phyloP scores from a whole-genome alignment of 371 early-diverging fungal species.

The Mucor sp. region DNA sequence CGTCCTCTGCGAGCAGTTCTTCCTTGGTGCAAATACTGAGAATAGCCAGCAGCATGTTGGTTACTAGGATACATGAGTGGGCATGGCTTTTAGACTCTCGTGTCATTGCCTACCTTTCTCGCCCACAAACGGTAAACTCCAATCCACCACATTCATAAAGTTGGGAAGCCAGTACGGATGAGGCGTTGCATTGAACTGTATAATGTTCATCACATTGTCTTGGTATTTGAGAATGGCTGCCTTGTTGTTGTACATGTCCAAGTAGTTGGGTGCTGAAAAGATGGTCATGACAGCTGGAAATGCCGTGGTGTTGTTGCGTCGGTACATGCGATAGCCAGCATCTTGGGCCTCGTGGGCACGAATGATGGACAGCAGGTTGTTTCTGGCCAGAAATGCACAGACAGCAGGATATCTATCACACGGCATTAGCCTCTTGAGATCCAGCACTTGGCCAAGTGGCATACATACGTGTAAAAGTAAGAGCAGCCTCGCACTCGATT shows the following conservation, averaged over 20 bases:
- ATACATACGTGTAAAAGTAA: slow-evolving; percentile 79
- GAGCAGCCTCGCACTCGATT: slow-evolving; percentile 95
- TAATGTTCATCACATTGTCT: slow-evolving; percentile 96
- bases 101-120: slow-evolving; percentile 79
- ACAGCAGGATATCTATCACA: slow-evolving; percentile 80
- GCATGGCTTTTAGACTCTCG: too few species aligned
- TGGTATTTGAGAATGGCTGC: slow-evolving; percentile 97
- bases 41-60: slow-evolving; percentile 93
- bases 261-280: slow-evolving; percentile 97
- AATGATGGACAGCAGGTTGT: slow-evolving; percentile 91
- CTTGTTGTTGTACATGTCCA: slow-evolving; percentile 98
- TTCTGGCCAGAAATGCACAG: slow-evolving; percentile 90
- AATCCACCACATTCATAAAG: slow-evolving; percentile 97
- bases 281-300: slow-evolving; percentile 97
- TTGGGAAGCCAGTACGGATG: slow-evolving; percentile 98
- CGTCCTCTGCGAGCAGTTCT: slow-evolving; percentile 58
- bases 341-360: slow-evolving; percentile 99
- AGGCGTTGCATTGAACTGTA: slow-evolving; percentile 83
- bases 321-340: slow-evolving; percentile 97
- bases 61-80: slow-evolving; percentile 57
- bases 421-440: too few species aligned
- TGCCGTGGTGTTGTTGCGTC: slow-evolving; percentile 88
- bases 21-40: slow-evolving; percentile 88
- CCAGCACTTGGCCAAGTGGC: not conserved
- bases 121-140: slow-evolving; percentile 98